A percentile compares a stretch with the other conserved stretches of the same genome.
Conservation (phyloP, 768 basidiomycete genomes). For the Kwoniella bestiolae region DNA sequence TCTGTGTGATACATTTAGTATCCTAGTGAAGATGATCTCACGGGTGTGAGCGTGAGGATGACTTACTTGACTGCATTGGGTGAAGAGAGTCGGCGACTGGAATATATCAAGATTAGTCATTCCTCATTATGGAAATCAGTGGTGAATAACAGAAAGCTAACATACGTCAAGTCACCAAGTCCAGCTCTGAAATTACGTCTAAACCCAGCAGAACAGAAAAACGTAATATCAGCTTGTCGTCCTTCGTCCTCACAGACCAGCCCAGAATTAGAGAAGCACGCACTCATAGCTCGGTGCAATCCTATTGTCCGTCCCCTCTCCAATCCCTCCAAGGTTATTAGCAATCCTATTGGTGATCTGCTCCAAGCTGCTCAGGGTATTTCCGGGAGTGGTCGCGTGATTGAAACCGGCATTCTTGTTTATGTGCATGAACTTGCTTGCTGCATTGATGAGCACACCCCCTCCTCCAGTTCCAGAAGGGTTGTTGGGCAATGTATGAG, state of each 20-base stretch:
- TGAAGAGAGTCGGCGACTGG: constrained; percentile 8
- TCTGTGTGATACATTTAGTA: not conserved
- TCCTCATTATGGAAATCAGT: not conserved
- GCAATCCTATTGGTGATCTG: constrained; percentile 9
- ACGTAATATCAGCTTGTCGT: not conserved
- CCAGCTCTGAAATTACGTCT: constrained; percentile 3
- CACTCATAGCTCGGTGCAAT: constrained; percentile 10
- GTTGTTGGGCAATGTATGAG: not conserved
- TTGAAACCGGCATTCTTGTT: not conserved
- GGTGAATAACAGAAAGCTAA: not conserved
- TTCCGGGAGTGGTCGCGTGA: constrained; percentile 3
- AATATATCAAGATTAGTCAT: not conserved
- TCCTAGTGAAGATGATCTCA: not conserved
- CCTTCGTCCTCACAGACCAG: too few relatives aligned
- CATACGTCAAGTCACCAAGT: constrained; percentile 6
- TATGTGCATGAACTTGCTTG: not conserved
- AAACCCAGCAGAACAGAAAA: not conserved
- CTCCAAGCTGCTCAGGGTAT: constrained; percentile 3
- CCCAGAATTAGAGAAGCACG: not conserved
- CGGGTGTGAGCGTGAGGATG: not conserved
- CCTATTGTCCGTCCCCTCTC: not conserved
- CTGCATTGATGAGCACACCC: not conserved
- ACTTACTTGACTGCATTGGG: not conserved
- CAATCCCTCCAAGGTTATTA: constrained; percentile 3
- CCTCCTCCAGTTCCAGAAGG: not conserved